phyloP scores from a whole-genome alignment of 169 alveolate species.

The Eimeria praecox region DNA sequence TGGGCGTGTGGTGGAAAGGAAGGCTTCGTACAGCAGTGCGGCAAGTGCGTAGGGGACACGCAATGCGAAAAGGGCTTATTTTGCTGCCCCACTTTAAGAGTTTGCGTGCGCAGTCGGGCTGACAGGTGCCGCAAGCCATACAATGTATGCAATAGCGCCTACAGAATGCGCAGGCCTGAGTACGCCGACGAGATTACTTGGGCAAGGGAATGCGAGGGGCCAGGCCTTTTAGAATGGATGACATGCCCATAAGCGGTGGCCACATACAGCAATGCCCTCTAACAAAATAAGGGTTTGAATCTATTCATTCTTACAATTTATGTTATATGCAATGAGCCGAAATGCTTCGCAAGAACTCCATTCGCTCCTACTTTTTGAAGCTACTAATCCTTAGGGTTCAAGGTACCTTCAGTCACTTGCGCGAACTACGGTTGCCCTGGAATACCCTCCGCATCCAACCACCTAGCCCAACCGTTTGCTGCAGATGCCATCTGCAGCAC shows the following conservation, averaged over 20 bases:
- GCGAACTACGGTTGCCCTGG: not conserved
- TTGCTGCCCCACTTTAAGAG: slow-evolving; percentile 74
- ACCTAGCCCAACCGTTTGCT: not conserved
- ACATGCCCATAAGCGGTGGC: slow-evolving; percentile 19
- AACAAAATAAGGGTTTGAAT: not conserved
- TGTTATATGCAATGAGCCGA: not conserved
- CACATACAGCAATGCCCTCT: not conserved
- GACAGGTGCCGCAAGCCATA: slow-evolving; percentile 72
- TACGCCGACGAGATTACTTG: slow-evolving; percentile 68
- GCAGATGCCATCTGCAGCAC: not conserved
- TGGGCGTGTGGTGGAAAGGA: slow-evolving; percentile 75
- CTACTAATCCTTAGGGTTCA: not conserved
- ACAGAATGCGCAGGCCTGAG: slow-evolving; percentile 75
- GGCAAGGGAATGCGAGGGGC: slow-evolving; percentile 76
- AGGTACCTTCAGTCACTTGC: not conserved
- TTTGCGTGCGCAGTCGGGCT: slow-evolving; percentile 61
- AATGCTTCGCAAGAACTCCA: not conserved
- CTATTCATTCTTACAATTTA: slow-evolving; percentile 29
- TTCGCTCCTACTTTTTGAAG: not conserved
- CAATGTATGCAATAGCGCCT: slow-evolving; percentile 66
- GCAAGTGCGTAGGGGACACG: slow-evolving; percentile 56
- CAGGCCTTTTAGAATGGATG: slow-evolving; percentile 52
- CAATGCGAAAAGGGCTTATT: slow-evolving; percentile 53
- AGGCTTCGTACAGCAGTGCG: slow-evolving; percentile 56
- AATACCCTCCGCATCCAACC: not conserved